Conservation (phyloP, 768 basidiomycete genomes). For the Lactarius deliciosus region DNA sequence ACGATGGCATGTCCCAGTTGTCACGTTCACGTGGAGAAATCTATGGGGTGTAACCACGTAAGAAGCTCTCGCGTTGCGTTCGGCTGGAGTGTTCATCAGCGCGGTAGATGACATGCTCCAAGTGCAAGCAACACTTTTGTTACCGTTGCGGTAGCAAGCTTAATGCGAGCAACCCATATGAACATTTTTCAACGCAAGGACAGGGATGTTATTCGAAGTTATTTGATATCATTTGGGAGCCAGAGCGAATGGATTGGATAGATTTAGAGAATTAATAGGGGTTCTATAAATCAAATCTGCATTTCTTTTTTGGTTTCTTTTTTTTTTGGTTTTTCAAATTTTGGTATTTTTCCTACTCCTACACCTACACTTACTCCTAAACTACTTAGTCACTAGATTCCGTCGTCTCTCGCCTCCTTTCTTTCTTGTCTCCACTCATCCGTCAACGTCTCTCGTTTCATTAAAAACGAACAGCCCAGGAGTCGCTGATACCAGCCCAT, state of each 20-base stretch:
- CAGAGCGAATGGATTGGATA: constrained; percentile 51
- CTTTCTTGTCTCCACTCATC: constrained; percentile 20
- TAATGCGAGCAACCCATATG: constrained; percentile 52
- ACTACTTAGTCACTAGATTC: constrained; percentile 23
- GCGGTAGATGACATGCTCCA: constrained; percentile 72
- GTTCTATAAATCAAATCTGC: constrained; percentile 7
- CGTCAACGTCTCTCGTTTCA: constrained; percentile 25
- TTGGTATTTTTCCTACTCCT: constrained; percentile 5
- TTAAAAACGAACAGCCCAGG: constrained; percentile 25
- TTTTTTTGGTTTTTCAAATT: constrained; percentile 9
- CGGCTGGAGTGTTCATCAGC: constrained; percentile 1
- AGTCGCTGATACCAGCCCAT: constrained; percentile 28
- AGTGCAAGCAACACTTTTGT: constrained; percentile 77
- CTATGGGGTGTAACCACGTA: constrained; percentile 85
- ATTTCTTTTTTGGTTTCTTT: background rate
- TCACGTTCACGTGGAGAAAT: constrained; percentile 69
- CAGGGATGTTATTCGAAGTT: constrained; percentile 59
- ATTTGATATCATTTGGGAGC: constrained; percentile 54
- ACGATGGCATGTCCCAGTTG: constrained; percentile 79
- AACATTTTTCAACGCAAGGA: constrained; percentile 61
- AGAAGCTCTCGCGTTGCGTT: constrained; percentile 20
- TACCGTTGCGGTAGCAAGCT: constrained; percentile 70
- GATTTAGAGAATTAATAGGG: constrained; percentile 34
- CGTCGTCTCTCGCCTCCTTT: constrained; percentile 26
- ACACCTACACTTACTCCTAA: constrained; percentile 18